Evolutionary conservation across 495 filamentous ascomycete genomes (phyloP).

Genomic region (Penicillium maclennaniae): DNA sequence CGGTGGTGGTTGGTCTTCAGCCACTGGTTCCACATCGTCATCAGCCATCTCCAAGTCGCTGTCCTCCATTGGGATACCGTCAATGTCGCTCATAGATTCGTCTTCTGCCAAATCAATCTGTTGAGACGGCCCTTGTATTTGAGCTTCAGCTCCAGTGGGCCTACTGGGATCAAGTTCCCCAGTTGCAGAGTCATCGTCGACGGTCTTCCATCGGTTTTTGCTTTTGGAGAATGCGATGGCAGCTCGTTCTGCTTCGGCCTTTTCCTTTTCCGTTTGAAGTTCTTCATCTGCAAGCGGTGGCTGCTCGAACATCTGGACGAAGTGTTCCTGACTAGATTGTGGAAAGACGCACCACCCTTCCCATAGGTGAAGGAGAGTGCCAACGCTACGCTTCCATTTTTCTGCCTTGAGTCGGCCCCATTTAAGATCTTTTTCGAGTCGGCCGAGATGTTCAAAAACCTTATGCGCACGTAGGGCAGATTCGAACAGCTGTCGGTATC

Average conservation of each 20-base stretch:
- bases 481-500: slow-evolving; percentile 86
- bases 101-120: slow-evolving; percentile 28
- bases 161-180: slow-evolving; percentile 32
- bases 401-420: slow-evolving; percentile 85
- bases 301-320: slow-evolving; percentile 68
- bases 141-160: slow-evolving; percentile 20
- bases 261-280: slow-evolving; percentile 48
- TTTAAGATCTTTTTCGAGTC: slow-evolving; percentile 66
- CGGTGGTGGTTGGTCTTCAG: slow-evolving; percentile 19
- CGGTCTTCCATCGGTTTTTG: slow-evolving; percentile 68
- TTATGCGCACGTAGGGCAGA: slow-evolving; percentile 60
- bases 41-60: slow-evolving; percentile 9
- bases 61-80: slow-evolving; percentile 55
- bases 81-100: slow-evolving; percentile 37
- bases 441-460: slow-evolving; percentile 78
- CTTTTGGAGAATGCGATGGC: slow-evolving; percentile 36
- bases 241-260: slow-evolving; percentile 38
- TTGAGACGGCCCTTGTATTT: slow-evolving; percentile 11
- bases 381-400: slow-evolving; percentile 85
- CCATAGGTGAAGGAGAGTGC: slow-evolving; percentile 71
- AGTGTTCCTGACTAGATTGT: slow-evolving; percentile 66
- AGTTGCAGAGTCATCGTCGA: slow-evolving; percentile 53
- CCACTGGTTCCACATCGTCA: slow-evolving; percentile 35
- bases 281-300: slow-evolving; percentile 59
- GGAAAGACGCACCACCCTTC: slow-evolving; percentile 88